phyloP scores from a whole-genome alignment of 2,329 filamentous ascomycete genomes.

The Hymenoscyphus fructigenus region DNA sequence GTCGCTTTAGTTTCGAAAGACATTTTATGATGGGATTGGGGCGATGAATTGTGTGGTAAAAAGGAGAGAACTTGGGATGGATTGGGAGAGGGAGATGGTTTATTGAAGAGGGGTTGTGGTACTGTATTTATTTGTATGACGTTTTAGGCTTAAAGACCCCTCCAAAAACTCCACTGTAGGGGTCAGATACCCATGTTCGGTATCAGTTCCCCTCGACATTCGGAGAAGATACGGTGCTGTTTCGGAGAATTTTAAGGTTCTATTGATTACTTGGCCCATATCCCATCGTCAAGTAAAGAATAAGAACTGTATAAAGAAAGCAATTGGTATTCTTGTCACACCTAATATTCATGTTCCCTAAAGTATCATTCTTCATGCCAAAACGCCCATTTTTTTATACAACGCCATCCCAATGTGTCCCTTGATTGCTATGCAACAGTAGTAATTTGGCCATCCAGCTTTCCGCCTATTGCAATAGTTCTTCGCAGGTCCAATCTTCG shows the following conservation, averaged over 20 bases:
- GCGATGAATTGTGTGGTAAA: neutral
- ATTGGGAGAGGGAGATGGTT: neutral
- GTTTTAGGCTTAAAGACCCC: constrained; percentile 31
- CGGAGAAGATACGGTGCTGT: no score
- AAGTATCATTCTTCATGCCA: neutral
- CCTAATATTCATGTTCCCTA: neutral
- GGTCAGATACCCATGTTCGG: no score
- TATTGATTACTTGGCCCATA: no score
- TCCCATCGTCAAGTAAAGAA: neutral
- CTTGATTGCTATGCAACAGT: constrained; percentile 23
- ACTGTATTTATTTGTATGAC: constrained; percentile 23
- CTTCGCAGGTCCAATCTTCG: constrained; percentile 99
- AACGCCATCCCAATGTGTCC: constrained; percentile 31
- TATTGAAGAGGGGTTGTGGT: constrained; percentile 5
- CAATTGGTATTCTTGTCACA: constrained; percentile 1
- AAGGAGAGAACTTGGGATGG: neutral
- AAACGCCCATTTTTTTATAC: constrained; percentile 31
- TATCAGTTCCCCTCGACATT: no score
- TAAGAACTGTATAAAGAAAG: neutral
- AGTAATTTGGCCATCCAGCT: constrained; percentile 2
- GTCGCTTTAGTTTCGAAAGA: constrained; percentile 85
- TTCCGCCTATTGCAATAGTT: constrained; percentile 58
- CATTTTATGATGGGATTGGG: constrained; percentile 50
- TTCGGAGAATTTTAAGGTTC: no score
- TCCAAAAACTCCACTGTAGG: constrained; percentile 13